Evolutionary conservation across 2,329 filamentous ascomycete genomes (phyloP), one percentile per base, ranked within the genome.

Genomic region (Colletotrichum chrysophilum): DNA sequence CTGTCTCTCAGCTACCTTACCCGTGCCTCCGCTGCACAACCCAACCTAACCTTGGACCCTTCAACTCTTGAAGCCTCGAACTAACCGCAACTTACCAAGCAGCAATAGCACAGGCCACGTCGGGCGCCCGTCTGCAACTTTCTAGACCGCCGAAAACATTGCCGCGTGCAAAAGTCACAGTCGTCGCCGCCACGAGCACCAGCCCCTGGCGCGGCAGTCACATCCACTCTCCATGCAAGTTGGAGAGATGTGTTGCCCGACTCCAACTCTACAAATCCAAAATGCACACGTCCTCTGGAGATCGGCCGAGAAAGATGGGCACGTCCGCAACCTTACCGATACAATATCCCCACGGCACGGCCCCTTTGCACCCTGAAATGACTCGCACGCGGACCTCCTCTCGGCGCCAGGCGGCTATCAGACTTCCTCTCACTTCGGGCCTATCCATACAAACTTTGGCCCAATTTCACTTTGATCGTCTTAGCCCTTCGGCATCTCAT

Each of bases 401-500:
- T 38, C 43, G 26, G 62, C 38, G 36, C 38, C 62, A 32, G 55
- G 55, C 70, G 62, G 38, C 55, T 60, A 75, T 72, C 56, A 58
- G 62, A 67, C 55, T 72, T 72, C 16, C 36, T 34, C 28, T 24
- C 21, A 52, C 67, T 52, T 52, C 56, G 56, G 66, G 34, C 56
- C 56, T 69, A 30, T 32, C 66, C 43, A 28, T 21, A 55, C 14
- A 66, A 61, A 38, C 30, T 61, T 65, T 61, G 30, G 28, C 43
- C 26, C 24, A 67, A 48, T 62, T 36, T 26, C 52, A 32, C 38
- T 36, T 28, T 58, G 28, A 72, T 72, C 30, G 32, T 72, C 64
- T 48, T 30, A 60, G 65, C 55, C 69, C 24, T 56, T 62, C 72
- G 69, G 69, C 55, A 72, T 72, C 68, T 75, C 62, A 75, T 64